Evolutionary conservation across 1,284 basidiomycete genomes (phyloP).

Genomic region (Somion occarium): DNA sequence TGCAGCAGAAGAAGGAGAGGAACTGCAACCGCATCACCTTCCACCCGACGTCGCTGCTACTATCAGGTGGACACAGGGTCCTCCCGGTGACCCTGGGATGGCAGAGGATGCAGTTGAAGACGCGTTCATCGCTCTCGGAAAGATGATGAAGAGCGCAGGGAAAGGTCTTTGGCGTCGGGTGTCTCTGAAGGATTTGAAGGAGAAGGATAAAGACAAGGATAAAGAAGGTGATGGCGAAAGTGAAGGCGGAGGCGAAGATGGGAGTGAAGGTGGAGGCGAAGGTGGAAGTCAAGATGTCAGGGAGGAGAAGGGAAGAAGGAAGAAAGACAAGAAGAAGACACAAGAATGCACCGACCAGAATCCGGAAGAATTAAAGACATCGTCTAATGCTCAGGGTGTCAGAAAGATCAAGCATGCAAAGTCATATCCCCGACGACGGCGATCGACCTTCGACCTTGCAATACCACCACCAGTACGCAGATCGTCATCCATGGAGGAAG

Average conservation of each 20-base stretch:
- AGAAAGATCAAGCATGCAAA: slow-evolving; percentile 2
- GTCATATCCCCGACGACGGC: slow-evolving; percentile 1
- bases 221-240: slow-evolving; percentile 3
- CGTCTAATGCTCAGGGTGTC: background rate
- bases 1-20: slow-evolving; percentile 3
- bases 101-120: slow-evolving; percentile 23
- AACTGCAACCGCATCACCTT: background rate
- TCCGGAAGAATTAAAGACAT: background rate
- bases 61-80: background rate
- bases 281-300: background rate
- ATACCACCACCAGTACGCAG: background rate
- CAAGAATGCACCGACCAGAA: background rate
- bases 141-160: slow-evolving; percentile 24
- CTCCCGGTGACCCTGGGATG: slow-evolving; percentile 3
- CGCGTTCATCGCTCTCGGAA: slow-evolving; percentile 21
- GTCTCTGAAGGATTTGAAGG: slow-evolving; percentile 16
- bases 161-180: slow-evolving; percentile 23
- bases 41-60: background rate
- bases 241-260: background rate
- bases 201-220: slow-evolving; percentile 1
- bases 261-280: slow-evolving; percentile 6
- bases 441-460: background rate
- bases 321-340: slow-evolving; percentile 2
- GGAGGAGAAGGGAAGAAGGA: background rate
- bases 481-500: slow-evolving; percentile 9